phyloP scores from a whole-genome alignment of 2,329 filamentous ascomycete genomes.

The Trichoderma sp. region DNA sequence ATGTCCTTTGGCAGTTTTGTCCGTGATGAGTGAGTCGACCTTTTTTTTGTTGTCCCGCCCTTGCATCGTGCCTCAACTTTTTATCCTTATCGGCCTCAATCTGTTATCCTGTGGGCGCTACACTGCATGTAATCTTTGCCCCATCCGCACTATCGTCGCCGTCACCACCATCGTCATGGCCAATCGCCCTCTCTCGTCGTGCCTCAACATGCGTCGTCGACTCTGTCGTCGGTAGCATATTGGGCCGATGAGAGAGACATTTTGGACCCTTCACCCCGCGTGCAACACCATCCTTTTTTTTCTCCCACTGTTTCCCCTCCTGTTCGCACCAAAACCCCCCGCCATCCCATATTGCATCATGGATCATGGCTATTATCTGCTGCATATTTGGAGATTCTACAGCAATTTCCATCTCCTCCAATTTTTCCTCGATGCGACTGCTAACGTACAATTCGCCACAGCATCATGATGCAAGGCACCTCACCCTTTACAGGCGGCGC shows the following conservation, averaged over 20 bases:
- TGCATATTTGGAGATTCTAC: neutral
- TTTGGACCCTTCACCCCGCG: constrained; percentile 16
- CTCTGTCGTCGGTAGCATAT: neutral
- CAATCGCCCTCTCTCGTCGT: neutral
- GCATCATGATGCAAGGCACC: constrained; percentile 92
- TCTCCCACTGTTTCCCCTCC: constrained; percentile 2
- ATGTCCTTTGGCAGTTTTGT: constrained; percentile 97
- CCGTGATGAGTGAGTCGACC: constrained; percentile 81
- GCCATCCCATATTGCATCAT: neutral
- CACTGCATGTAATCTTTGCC: neutral
- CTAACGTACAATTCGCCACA: constrained; percentile 40
- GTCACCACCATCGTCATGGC: neutral
- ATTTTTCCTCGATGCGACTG: neutral
- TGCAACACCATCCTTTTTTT: neutral
- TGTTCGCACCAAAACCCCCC: neutral
- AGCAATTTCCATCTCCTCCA: neutral
- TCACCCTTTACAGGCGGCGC: constrained; percentile 71
- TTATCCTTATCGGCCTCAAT: constrained; percentile 7
- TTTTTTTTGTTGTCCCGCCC: constrained; percentile 1
- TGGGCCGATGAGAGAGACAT: constrained; percentile 6
- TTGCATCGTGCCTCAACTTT: neutral
- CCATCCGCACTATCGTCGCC: neutral
- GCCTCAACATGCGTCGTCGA: neutral
- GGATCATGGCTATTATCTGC: neutral
- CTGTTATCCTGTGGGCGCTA: constrained; percentile 10